Conservation (phyloP, 306 rosid species). For the Psophocarpus tetragonolobus region DNA sequence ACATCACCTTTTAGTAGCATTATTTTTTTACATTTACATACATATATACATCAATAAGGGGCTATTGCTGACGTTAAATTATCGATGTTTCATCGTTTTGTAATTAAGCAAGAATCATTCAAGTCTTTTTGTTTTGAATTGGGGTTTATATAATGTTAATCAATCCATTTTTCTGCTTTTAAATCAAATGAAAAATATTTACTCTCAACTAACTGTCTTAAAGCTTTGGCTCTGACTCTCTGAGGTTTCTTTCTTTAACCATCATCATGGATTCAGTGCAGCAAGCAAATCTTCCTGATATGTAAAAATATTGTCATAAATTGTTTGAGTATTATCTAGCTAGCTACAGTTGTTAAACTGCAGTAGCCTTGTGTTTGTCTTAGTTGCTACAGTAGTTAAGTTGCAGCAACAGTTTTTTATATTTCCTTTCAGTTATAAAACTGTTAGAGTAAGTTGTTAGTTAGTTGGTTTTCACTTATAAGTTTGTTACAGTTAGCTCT, state of each 20-base stretch:
- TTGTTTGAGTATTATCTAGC: no score
- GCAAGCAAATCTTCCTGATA: background rate
- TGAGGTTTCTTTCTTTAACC: background rate
- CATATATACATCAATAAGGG: background rate
- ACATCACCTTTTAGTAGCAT: background rate
- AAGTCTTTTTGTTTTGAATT: constrained; percentile 5
- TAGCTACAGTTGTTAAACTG: no score
- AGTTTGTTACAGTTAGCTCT: no score
- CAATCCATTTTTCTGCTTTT: background rate
- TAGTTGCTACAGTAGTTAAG: no score
- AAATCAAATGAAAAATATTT: background rate
- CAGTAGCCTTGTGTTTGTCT: no score
- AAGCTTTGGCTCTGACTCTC: background rate
- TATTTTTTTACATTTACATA: background rate
- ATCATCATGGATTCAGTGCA: background rate
- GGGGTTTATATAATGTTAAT: constrained; percentile 22
- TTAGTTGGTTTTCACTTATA: no score
- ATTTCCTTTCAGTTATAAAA: no score
- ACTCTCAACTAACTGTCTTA: background rate
- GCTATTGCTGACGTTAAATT: background rate
- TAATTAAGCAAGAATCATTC: background rate
- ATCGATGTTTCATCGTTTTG: constrained; percentile 19
- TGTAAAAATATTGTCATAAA: background rate
- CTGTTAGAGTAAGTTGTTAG: no score
- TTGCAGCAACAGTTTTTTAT: no score